Conservation (phyloP, 192 early-diverging fungal species). For the Kickxella alabastrina region DNA sequence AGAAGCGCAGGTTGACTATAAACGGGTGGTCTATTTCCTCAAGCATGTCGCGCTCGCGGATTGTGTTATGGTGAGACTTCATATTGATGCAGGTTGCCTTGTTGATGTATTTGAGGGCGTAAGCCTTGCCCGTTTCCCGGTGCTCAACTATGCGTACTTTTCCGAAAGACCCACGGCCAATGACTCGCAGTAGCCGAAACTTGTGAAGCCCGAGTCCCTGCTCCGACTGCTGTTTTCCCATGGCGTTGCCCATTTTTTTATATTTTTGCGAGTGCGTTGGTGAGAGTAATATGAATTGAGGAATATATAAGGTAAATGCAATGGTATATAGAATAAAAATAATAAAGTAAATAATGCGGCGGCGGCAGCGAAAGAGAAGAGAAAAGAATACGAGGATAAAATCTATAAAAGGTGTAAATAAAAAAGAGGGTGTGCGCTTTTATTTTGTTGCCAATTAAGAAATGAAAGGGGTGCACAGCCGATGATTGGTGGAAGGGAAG, state of each 20-base stretch:
- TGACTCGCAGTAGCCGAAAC: conserved; percentile 83
- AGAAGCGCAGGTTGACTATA: conserved; percentile 87
- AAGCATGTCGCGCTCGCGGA: conserved; percentile 83
- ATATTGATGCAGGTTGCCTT: conserved; percentile 88
- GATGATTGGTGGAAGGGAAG: too few species aligned
- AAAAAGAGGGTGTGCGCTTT: too few species aligned
- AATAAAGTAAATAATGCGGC: too few species aligned
- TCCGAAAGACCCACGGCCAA: conserved; percentile 95
- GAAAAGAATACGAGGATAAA: background rate
- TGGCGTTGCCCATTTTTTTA: conserved; percentile 42
- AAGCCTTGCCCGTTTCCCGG: conserved; percentile 68
- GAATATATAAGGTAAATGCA: background rate
- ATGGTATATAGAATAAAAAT: too few species aligned
- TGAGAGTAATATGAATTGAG: background rate
- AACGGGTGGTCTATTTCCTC: conserved; percentile 83
- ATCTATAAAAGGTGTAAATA: background rate
- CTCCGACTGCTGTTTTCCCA: conserved; percentile 38
- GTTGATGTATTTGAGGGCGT: conserved; percentile 97
- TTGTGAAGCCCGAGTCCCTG: conserved; percentile 63
- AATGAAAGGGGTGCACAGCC: too few species aligned
- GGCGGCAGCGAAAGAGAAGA: background rate
- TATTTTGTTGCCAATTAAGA: too few species aligned
- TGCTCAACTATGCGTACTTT: conserved; percentile 95
- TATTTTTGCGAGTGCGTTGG: too few species aligned
- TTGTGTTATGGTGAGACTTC: conserved; percentile 82